Evolutionary conservation across 176 grass and related monocot genomes (phyloP).

Genomic region (Rhynchospora breviuscula): DNA sequence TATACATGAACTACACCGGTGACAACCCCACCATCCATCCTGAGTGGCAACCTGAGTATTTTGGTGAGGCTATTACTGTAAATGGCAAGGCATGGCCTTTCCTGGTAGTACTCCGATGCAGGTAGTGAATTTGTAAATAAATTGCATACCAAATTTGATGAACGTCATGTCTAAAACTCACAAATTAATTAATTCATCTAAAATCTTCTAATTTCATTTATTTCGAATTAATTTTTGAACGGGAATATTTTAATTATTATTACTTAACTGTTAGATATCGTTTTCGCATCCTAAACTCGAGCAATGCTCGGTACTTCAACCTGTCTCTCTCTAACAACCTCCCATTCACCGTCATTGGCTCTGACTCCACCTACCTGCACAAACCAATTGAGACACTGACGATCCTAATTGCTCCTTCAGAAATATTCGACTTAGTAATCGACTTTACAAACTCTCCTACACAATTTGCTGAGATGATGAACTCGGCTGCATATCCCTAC

Average conservation of each 20-base stretch:
- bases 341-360: conserved; percentile 55
- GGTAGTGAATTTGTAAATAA: conserved; percentile 20
- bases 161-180: too few relatives aligned
- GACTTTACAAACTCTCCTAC: conserved; percentile 24
- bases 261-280: conserved; percentile 10
- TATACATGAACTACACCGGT: conserved; percentile 68
- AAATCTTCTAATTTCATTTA: too few relatives aligned
- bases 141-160: too few relatives aligned
- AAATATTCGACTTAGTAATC: conserved; percentile 56
- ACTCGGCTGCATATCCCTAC: conserved; percentile 62
- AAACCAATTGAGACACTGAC: conserved; percentile 2
- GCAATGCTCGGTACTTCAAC: conserved; percentile 73
- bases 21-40: conserved; percentile 61
- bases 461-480: conserved; percentile 24
- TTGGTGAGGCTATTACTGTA: conserved; percentile 40
- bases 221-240: background rate
- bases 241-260: background rate
- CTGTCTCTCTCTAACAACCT: conserved; percentile 41
- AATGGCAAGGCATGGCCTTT: conserved; percentile 76
- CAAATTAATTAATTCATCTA: too few relatives aligned
- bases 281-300: conserved; percentile 71
- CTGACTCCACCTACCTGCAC: conserved; percentile 49
- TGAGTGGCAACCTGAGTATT: conserved; percentile 90
- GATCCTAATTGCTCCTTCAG: conserved; percentile 40
- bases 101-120: conserved; percentile 45